Conservation (phyloP, 2,329 filamentous ascomycete species). For the Ophiocordyceps camponoti-leonardi region DNA sequence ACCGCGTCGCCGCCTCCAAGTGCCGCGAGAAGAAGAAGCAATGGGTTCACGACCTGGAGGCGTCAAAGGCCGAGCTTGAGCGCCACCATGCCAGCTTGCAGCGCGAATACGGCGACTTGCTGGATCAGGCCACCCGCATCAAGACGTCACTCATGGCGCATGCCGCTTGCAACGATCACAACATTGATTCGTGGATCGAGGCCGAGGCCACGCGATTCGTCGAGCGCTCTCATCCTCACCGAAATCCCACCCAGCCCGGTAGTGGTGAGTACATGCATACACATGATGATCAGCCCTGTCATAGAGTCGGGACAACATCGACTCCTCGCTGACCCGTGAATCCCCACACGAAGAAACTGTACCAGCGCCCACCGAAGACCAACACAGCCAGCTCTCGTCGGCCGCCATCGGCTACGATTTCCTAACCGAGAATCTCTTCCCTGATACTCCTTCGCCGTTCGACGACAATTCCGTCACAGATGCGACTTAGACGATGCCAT, state of each 20-base stretch:
- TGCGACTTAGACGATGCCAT: too few species aligned
- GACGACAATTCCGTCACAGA: background rate
- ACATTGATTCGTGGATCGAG: conserved; percentile 36
- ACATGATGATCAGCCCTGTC: too few species aligned
- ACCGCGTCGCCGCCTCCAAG: conserved; percentile 56
- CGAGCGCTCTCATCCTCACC: conserved; percentile 5
- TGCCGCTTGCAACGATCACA: conserved; percentile 31
- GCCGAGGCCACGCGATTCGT: conserved; percentile 33
- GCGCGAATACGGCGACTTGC: conserved; percentile 22
- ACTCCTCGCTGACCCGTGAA: background rate
- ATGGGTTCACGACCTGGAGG: conserved; percentile 32
- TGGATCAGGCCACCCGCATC: conserved; percentile 26
- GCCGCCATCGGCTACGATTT: conserved; percentile 17
- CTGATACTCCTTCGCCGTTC: background rate
- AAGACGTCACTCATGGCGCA: conserved; percentile 35
- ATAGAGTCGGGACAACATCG: too few species aligned
- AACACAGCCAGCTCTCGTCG: background rate
- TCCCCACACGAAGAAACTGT: background rate
- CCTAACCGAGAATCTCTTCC: conserved; percentile 18
- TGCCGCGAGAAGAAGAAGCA: conserved; percentile 51
- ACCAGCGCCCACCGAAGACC: background rate
- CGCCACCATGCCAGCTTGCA: conserved; percentile 23
- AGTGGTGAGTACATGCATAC: background rate
- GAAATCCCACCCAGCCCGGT: too few species aligned
- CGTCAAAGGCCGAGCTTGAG: conserved; percentile 26